A percentile compares a stretch with the other conserved stretches of the same genome.
These are phyloP conservation scores for Zopfochytrium polystomum DNA, from an alignment of 371 early-diverging fungal species.

Conservation along the genomic window DNA sequence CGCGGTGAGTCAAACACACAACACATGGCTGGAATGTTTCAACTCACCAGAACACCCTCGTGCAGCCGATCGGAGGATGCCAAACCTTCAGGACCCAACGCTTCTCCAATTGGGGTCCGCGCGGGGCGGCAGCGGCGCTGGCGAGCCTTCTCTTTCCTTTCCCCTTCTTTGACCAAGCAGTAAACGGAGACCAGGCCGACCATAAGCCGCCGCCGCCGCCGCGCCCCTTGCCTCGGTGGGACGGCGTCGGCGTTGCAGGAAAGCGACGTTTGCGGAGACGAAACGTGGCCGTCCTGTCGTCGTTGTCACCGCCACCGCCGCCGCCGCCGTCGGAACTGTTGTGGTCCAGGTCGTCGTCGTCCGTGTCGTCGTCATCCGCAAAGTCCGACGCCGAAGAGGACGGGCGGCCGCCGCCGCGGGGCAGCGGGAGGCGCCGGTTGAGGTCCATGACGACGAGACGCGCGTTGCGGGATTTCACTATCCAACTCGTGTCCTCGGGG, in stretches of 20 bases:
- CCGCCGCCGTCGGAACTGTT: not conserved
- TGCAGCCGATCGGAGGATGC: conserved; percentile 21
- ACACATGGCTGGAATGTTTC: not conserved
- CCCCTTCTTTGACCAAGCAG: not conserved
- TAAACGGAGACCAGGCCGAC: not conserved
- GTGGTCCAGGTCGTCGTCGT: conserved; percentile 2
- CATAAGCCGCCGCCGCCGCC: conserved; percentile 10
- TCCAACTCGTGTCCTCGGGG: conserved; percentile 10
- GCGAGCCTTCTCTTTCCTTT: not conserved
- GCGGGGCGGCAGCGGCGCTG: not conserved
- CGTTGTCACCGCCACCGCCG: conserved; percentile 5
- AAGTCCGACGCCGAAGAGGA: conserved; percentile 6
- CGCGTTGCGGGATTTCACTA: conserved; percentile 16
- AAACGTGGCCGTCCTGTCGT: not conserved
- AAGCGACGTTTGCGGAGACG: not conserved
- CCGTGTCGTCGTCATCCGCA: conserved; percentile 3
- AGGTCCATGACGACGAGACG: conserved; percentile 15
- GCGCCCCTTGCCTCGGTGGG: no score
- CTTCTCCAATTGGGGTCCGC: conserved; percentile 10
- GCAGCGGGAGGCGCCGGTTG: no score
- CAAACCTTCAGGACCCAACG: conserved; percentile 23
- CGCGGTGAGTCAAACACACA: not conserved
- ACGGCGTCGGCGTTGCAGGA: not conserved
- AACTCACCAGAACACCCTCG: conserved; percentile 17
- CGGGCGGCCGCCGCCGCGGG: no score